phyloP scores from a whole-genome alignment of 164 flowering plant species.

The Stephania cephalantha region DNA sequence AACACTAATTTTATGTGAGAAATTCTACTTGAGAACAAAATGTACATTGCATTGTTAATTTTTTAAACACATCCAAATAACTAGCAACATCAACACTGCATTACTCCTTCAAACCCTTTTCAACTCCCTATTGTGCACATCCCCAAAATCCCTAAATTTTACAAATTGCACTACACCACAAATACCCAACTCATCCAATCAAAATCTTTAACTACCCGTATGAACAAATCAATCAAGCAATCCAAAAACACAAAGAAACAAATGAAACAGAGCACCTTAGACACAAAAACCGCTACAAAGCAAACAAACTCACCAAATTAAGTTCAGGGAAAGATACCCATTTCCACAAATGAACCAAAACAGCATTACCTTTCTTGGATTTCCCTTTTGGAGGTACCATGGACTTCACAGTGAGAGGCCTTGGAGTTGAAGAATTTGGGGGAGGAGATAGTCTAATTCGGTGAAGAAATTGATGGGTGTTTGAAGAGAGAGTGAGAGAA shows the following conservation, averaged over 20 bases:
- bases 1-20: no score
- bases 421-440: slow-evolving; percentile 14
- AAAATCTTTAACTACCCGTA: background rate
- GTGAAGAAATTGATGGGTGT: slow-evolving; percentile 8
- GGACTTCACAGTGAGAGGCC: slow-evolving; percentile 53
- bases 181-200: no score
- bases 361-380: slow-evolving; percentile 65
- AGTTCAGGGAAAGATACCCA: background rate
- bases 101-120: background rate
- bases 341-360: background rate
- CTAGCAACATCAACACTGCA: background rate
- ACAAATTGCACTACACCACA: no score
- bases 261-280: background rate
- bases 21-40: background rate
- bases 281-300: background rate
- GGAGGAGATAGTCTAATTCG: no score
- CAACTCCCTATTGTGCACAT: no score
- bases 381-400: slow-evolving; percentile 97
- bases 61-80: background rate
- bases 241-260: background rate
- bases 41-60: background rate
- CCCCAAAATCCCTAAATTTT: no score
- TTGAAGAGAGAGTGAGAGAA: slow-evolving; percentile 14
- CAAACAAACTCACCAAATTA: background rate
- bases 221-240: background rate